Base-by-base conservation (phyloP, 75 land plant species). In the Adiantum capillusveneris region DNA sequence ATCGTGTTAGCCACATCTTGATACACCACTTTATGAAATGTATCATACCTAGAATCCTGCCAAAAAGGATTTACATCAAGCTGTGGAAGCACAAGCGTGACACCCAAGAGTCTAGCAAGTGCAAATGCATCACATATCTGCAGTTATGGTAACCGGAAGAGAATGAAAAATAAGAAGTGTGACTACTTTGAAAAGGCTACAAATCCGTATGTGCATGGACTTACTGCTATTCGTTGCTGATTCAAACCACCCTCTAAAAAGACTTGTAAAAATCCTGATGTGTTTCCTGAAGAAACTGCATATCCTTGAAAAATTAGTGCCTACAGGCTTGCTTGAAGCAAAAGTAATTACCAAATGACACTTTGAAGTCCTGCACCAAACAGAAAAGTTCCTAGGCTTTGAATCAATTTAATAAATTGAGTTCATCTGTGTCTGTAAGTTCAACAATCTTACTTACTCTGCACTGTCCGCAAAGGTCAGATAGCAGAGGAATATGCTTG, bases 91-190 rank as follows among this genome's bases (percentile, higher is more conserved):
- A 91, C 66, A 50, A 91, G 85, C 7, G 89, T 88, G 36, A 89
- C 93, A 70, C 89, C 89, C 59, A 91, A 66, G 30, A 91, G 80
- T 66, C 82, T 91, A 42, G 97, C 89, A 64, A 91, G 80, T 59
- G 94, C 97, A 67, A 91, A 88, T 29, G 97, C 97, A 78, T 91
- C 97, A 80, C 97, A 91, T 41, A 91, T 76, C 97, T 91, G 74
- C 20, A 45, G 44, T 29, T 19, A 22, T 60, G 31, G 17, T 6
- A 6, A 51, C 29, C 11, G 24, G 13, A 18, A 53, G 20, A 25
- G 19, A 48, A 34, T 27, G 11, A 36, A 28, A 12, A 12, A 14
- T 18, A 65, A 62, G 27, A 29, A 25, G 37, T n/a, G n/a, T n/a
- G n/a, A n/a, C n/a, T n/a, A n/a, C n/a, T n/a, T 14, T 13, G 12